Evolutionary conservation across 2,329 filamentous ascomycete species (phyloP).

Genomic region (Penicillium psychrosexuale): DNA sequence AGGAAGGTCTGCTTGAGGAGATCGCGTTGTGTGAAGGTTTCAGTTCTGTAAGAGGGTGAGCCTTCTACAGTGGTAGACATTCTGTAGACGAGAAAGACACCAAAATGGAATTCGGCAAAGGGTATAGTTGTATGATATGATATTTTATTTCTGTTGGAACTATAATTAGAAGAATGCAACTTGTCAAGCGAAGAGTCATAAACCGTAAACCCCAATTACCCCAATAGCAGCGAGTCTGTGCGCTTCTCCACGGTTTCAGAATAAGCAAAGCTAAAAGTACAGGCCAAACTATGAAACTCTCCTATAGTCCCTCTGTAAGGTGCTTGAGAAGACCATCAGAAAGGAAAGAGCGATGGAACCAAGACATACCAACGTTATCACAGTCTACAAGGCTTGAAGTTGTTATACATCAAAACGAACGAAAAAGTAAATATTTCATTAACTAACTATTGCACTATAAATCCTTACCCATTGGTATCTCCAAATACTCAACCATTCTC

Average conservation of each 20-base stretch:
- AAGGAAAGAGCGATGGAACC: too few species aligned
- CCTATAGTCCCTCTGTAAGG: not conserved
- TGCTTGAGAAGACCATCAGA: too few species aligned
- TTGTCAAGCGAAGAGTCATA: not conserved
- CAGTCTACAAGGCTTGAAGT: too few species aligned
- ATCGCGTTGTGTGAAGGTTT: not conserved
- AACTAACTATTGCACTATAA: too few species aligned
- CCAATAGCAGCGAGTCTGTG: not conserved
- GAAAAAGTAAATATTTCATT: too few species aligned
- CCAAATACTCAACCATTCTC: constrained; percentile 14
- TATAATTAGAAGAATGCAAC: not conserved
- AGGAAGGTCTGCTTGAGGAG: not conserved
- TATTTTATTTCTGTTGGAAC: not conserved
- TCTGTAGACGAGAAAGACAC: not conserved
- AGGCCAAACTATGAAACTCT: not conserved
- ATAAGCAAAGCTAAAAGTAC: not conserved
- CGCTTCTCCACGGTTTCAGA: not conserved
- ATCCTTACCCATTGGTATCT: not conserved
- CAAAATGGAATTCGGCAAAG: not conserved
- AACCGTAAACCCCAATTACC: not conserved
- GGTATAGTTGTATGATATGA: too few species aligned
- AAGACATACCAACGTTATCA: too few species aligned
- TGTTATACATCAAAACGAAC: too few species aligned
- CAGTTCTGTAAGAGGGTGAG: not conserved
- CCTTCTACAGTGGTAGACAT: not conserved